Conservation (phyloP, 2,329 filamentous ascomycete genomes). For the Eutypa lata region DNA sequence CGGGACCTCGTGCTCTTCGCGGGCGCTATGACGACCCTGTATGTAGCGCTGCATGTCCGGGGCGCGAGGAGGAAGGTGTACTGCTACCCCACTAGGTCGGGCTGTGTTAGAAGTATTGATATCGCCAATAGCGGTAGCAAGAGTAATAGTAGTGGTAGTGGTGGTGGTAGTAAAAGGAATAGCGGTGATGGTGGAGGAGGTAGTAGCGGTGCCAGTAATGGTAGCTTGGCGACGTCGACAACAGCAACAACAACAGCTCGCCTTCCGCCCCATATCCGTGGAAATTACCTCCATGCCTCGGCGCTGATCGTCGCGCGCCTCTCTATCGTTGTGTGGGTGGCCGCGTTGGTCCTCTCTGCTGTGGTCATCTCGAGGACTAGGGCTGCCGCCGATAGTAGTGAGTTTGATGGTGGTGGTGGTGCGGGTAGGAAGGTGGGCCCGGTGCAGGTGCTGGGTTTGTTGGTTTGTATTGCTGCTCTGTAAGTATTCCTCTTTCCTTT, state of each 20-base stretch:
- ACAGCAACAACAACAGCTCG: neutral
- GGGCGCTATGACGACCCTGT: conserved; percentile 21
- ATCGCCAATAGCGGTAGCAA: neutral
- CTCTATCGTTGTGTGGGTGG: conserved; percentile 26
- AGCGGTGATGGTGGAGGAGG: conserved; percentile 11
- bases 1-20: conserved; percentile 30
- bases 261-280: conserved; percentile 24
- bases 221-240: neutral
- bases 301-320: conserved; percentile 28
- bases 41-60: conserved; percentile 26
- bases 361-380: conserved; percentile 22
- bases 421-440: conserved; percentile 14
- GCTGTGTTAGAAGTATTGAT: neutral
- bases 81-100: neutral
- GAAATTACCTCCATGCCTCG: conserved; percentile 26
- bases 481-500: conserved; percentile 14
- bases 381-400: neutral
- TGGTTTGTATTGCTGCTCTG: conserved; percentile 29
- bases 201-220: neutral
- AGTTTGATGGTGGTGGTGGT: too few relatives aligned
- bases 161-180: conserved; percentile 13
- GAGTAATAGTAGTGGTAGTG: neutral
- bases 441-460: conserved; percentile 26
- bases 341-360: conserved; percentile 25
- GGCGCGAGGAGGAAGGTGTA: conserved; percentile 13